phyloP scores from a whole-genome alignment of 192 early-diverging fungal genomes.

The Backusella mclennaniae region DNA sequence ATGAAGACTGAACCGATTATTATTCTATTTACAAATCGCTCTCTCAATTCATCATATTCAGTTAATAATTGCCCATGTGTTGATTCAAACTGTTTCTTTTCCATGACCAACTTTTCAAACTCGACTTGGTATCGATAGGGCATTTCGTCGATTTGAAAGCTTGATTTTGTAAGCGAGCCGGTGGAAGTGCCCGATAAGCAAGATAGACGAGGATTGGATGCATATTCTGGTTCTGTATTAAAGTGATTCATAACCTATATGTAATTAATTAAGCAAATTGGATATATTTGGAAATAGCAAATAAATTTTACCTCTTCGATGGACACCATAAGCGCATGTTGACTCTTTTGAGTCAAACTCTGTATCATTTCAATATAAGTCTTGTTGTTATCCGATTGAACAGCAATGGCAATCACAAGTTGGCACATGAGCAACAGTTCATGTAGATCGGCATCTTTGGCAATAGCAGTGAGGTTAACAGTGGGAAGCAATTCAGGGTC shows the following conservation, averaged over 20 bases:
- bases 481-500: conserved; percentile 59
- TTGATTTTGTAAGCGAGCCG: conserved; percentile 1
- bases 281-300: conserved; percentile 9
- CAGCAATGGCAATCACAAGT: conserved; percentile 85
- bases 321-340: conserved; percentile 88
- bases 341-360: conserved; percentile 65
- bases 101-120: conserved; percentile 47
- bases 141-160: conserved; percentile 10
- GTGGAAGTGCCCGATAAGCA: neutral
- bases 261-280: neutral
- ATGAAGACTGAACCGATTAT: neutral
- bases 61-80: conserved; percentile 43
- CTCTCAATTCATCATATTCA: conserved; percentile 52
- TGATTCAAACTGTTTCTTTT: conserved; percentile 64
- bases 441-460: conserved; percentile 68
- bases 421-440: conserved; percentile 83
- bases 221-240: conserved; percentile 13
- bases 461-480: conserved; percentile 79
- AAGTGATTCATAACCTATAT: conserved; percentile 26
- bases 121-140: conserved; percentile 32
- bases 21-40: conserved; percentile 30
- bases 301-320: conserved; percentile 71
- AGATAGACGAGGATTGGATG: conserved; percentile 14
- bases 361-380: conserved; percentile 88
- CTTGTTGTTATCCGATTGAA: conserved; percentile 87